phyloP scores from a whole-genome alignment of 352 stramenopile genomes.

The Phytophthora aleatoria region DNA sequence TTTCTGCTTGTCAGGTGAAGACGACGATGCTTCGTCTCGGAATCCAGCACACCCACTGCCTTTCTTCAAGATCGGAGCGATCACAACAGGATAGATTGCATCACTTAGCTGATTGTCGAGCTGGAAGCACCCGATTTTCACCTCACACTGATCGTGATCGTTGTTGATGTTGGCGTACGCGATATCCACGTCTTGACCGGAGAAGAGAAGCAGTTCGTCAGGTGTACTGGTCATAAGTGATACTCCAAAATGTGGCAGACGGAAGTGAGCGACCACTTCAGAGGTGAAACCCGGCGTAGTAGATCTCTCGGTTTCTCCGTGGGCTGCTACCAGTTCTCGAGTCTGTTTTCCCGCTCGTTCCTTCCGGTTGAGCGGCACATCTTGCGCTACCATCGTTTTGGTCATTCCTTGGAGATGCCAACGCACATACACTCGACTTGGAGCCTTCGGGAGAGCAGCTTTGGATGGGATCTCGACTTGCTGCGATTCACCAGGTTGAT shows the following conservation, averaged over 20 bases:
- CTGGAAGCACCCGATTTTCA: slow-evolving; percentile 84
- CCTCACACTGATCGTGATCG: slow-evolving; percentile 82
- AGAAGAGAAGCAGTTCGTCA: slow-evolving; percentile 79
- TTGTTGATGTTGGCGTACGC: slow-evolving; percentile 66
- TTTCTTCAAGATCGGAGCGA: slow-evolving; percentile 70
- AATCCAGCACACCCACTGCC: slow-evolving; percentile 30
- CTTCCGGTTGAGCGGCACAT: slow-evolving; percentile 56
- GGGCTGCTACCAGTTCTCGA: slow-evolving; percentile 46
- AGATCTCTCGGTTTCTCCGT: slow-evolving; percentile 16
- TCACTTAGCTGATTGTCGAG: slow-evolving; percentile 82
- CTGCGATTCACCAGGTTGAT: slow-evolving; percentile 71
- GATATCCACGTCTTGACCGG: slow-evolving; percentile 67
- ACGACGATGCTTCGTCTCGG: slow-evolving; percentile 13
- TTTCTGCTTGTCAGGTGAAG: slow-evolving; percentile 33
- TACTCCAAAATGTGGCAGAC: slow-evolving; percentile 66
- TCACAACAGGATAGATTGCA: slow-evolving; percentile 83
- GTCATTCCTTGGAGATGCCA: slow-evolving; percentile 86
- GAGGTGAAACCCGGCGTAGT: slow-evolving; percentile 43
- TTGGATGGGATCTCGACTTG: slow-evolving; percentile 63
- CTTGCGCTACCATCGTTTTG: slow-evolving; percentile 82
- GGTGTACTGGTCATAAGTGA: slow-evolving; percentile 78
- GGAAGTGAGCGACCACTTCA: slow-evolving; percentile 59
- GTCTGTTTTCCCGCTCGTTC: slow-evolving; percentile 51
- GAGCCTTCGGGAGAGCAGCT: slow-evolving; percentile 27
- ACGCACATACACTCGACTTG: slow-evolving; percentile 63